Base-by-base conservation (phyloP, 495 filamentous ascomycete species). In the Aspergillus biplanus region DNA sequence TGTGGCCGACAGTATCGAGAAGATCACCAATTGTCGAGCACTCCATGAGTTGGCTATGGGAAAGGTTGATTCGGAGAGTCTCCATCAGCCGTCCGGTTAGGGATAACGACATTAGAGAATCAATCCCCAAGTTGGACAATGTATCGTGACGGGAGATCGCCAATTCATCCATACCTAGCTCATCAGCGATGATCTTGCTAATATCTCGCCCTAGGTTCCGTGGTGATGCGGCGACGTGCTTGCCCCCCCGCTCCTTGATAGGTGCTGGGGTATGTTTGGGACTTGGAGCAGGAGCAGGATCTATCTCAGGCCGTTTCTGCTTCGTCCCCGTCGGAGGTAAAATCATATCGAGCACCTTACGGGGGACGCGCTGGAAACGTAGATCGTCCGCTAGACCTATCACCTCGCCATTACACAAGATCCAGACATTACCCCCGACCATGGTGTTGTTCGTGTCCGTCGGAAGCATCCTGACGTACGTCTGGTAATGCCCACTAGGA, bases 401-500 rank as follows among this genome's bases (percentile, higher is more conserved):
- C 13, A 59, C 15, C 6, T 48, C 44, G 6, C 7, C 44, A 8
- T 35, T 32, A 32, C 21, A 6, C 0, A 59, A 13, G 4, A 59
- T 48, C 4, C 8, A 59, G 9, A 50, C 44, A 49, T 59, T 16
- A 2, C 56, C 56, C 0, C 11, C 42, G 11, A 49, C 9, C 21
- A 75, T 70, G 5, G 71, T 77, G 5, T 65, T 65, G 6, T 65
- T 65, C 15, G 59, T 65, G 6, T 65, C 66, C 16, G 60, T 64
- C 5, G 69, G 69, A 21, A 69, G 63, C 80, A 84, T 83, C 53
- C 66, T 71, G 33, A 79, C 75, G 62, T 82, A 77, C 7, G 70
- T 70, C 16, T 63, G 60, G 61, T 84, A 84, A 3, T 69, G 71
- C 52, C 67, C 71, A n/a, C 64, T 59, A 0, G 56, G 34, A 11